phyloP scores from a whole-genome alignment of 2,329 filamentous ascomycete genomes.

The Microdochium trichocladiopsis region DNA sequence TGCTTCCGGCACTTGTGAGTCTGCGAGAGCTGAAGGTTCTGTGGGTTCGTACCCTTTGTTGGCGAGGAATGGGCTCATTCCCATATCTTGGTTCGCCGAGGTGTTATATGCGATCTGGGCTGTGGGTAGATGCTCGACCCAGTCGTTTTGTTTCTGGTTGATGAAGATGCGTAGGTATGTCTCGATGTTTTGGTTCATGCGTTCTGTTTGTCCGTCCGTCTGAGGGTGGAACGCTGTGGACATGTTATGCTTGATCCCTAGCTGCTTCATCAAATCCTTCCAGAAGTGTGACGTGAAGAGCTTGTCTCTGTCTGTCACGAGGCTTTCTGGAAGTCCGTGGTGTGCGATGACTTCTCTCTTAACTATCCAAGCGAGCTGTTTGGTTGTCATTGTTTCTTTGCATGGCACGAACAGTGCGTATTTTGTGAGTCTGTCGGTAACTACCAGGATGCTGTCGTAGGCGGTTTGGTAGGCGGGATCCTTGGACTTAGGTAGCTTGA shows the following conservation, averaged over 20 bases:
- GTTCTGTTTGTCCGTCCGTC: too few species aligned
- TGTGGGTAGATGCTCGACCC: too few species aligned
- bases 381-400: not conserved
- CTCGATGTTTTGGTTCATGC: too few species aligned
- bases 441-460: not conserved
- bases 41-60: not conserved
- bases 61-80: too few species aligned
- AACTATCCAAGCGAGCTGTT: not conserved
- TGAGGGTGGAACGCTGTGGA: too few species aligned
- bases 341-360: slow-evolving; percentile 1
- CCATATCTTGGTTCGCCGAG: too few species aligned
- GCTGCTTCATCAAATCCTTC: too few species aligned
- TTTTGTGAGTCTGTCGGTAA: not conserved
- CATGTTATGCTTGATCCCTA: too few species aligned
- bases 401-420: not conserved
- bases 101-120: too few species aligned
- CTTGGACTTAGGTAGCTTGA: not conserved
- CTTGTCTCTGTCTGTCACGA: slow-evolving; percentile 1
- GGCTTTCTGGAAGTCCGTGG: not conserved
- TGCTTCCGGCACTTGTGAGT: not conserved
- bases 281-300: too few species aligned
- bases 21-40: not conserved
- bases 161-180: too few species aligned
- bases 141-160: too few species aligned
- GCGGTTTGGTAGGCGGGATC: not conserved